Percentiles rank a stretch among this genome's conserved stretches.
These are phyloP conservation scores for Centrapalus pauciflorus DNA, from an alignment of 129 eudicot species.

Conservation along the genomic window DNA sequence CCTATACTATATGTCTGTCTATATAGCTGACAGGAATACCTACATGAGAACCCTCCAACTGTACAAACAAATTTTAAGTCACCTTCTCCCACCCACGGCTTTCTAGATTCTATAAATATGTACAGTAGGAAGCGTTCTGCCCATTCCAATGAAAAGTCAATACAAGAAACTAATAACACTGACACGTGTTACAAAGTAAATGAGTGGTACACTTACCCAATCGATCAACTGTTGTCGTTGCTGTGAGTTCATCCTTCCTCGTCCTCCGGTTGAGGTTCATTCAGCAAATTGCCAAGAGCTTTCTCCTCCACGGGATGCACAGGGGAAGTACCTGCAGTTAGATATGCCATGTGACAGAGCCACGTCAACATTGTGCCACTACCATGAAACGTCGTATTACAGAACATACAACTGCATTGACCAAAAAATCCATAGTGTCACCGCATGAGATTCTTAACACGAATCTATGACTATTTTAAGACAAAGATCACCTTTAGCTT, in stretches of 20 bases:
- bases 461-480: not conserved
- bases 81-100: not conserved
- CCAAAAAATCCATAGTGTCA: not conserved
- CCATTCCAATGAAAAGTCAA: slow-evolving; percentile 6
- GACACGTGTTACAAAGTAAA: not conserved
- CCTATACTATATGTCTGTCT: no score
- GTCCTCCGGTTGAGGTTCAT: slow-evolving; percentile 10
- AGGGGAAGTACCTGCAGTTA: slow-evolving; percentile 24
- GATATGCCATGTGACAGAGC: not conserved
- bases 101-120: slow-evolving; percentile 14
- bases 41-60: slow-evolving; percentile 18
- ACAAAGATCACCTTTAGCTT: not conserved
- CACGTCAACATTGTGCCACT: not conserved
- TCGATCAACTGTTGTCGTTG: not conserved
- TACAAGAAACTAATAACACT: not conserved
- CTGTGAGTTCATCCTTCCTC: slow-evolving; percentile 26
- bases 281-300: slow-evolving; percentile 6
- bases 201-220: slow-evolving; percentile 4
- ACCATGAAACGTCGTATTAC: not conserved
- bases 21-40: slow-evolving; percentile 9
- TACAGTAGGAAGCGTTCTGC: slow-evolving; percentile 26
- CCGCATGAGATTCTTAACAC: not conserved
- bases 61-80: slow-evolving; percentile 13
- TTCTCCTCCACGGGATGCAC: slow-evolving; percentile 27
- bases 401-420: not conserved